Percentiles rank a stretch among this genome's conserved stretches.
Evolutionary conservation across 192 early-diverging fungal genomes (phyloP).

Genomic region (Coemansia sp.): DNA sequence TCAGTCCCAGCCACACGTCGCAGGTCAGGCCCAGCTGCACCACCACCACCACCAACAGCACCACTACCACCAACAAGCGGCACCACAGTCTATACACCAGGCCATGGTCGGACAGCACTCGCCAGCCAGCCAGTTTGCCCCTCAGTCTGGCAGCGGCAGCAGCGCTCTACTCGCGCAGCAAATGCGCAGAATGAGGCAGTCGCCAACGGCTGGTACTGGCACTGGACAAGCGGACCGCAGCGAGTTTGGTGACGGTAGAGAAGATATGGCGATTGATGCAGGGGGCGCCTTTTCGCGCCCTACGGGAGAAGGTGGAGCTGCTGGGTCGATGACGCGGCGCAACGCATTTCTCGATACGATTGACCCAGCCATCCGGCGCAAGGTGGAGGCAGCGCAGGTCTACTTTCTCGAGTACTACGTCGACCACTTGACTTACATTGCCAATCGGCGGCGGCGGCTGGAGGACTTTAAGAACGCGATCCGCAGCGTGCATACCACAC

Average conservation of each 20-base stretch:
- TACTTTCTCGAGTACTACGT: constrained; percentile 85
- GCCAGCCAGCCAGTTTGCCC: constrained; percentile 16
- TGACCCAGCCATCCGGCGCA: constrained; percentile 49
- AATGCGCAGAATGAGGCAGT: constrained; percentile 28
- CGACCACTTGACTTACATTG: constrained; percentile 74
- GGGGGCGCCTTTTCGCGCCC: constrained; percentile 7
- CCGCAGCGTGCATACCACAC: constrained; percentile 37
- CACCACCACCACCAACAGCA: constrained; percentile 24
- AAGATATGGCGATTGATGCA: constrained; percentile 13
- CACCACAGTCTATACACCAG: constrained; percentile 34
- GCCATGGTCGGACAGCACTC: constrained; percentile 23
- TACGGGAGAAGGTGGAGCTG: constrained; percentile 9
- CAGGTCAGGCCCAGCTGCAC: constrained; percentile 20
- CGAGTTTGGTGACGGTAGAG: constrained; percentile 11
- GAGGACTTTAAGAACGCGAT: constrained; percentile 56
- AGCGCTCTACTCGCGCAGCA: constrained; percentile 41
- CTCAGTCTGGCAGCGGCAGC: constrained; percentile 14
- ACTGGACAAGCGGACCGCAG: constrained; percentile 3
- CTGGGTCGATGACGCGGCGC: constrained; percentile 45
- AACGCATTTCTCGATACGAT: constrained; percentile 51
- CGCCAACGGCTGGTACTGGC: constrained; percentile 7
- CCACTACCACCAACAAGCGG: constrained; percentile 13
- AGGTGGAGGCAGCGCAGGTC: constrained; percentile 52
- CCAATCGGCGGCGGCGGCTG: constrained; percentile 62
- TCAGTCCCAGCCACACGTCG: constrained; percentile 9